Base-by-base conservation (phyloP, 805 yeast genomes). In the Saturnispora sekii region DNA sequence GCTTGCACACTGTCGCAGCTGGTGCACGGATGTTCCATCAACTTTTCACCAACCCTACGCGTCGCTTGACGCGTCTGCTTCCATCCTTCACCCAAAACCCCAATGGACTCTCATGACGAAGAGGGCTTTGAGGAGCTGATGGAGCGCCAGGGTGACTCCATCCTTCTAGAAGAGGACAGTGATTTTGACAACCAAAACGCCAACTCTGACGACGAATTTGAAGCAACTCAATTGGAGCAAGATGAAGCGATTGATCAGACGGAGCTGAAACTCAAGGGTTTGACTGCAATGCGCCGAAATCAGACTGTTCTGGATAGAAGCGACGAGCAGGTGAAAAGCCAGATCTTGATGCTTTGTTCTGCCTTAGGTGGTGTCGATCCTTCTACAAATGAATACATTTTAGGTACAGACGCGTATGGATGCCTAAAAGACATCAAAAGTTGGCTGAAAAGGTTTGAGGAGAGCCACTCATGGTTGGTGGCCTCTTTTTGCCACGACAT, bases 321-420 rank as follows among this genome's bases (percentile, higher is more conserved):
- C n/a, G 61, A 59, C 44, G 56, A 56, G 46, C 56, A 77, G 12
- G 61, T 81, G 34, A 72, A 73, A 50, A 85, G 93, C 0, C 87
- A 86, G 61, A 81, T 90, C 30, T 74, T 89, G 11, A 77, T 85
- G 36, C 69, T 89, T 34, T 86, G 88, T 3, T 77, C 95, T 3
- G 95, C 97, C 0, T 70, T 90, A 2, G 98, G 98, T 44, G 97
- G 97, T 1, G 74, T 81, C 1, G 96, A 89, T 62, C 76, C 81
- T 40, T 63, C 81, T 4, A 40, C 54, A 11, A 50, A 58, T 2
- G 60, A 63, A 1, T 93, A 93, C 56, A 77, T 76, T 48, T 70
- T 89, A 3, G 97, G 97, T 10, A 87, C 82, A 48, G 97, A 90
- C 56, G 94, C 95, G 2, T 60, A 76, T 45, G 88, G 88, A 0